These are phyloP conservation scores for Lathyrus sativus DNA, from an alignment of 306 rosid genomes.

Conservation along the genomic window DNA sequence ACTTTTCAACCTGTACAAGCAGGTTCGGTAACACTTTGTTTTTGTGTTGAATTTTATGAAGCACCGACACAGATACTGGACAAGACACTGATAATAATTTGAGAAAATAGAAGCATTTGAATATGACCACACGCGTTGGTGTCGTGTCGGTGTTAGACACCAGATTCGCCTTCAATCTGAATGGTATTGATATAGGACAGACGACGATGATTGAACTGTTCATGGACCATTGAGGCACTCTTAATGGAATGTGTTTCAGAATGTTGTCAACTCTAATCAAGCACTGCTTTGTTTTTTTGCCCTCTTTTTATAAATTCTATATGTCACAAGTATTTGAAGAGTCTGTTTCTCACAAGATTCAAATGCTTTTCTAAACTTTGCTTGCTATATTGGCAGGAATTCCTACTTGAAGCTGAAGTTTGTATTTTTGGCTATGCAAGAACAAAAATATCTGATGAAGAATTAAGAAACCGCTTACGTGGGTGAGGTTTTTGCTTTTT, in stretches of 20 bases:
- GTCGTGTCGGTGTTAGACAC: neutral
- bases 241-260: constrained; percentile 20
- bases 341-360: neutral
- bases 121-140: neutral
- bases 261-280: constrained; percentile 26
- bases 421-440: constrained; percentile 97
- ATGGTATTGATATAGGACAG: constrained; percentile 3
- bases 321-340: neutral
- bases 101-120: neutral
- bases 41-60: constrained; percentile 10
- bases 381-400: constrained; percentile 60
- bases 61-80: neutral
- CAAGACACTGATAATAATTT: neutral
- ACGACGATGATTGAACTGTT: constrained; percentile 8
- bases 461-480: constrained; percentile 73
- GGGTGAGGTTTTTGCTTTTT: constrained; percentile 54
- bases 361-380: constrained; percentile 22
- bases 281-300: neutral
- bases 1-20: constrained; percentile 74
- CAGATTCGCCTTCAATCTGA: neutral
- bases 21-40: constrained; percentile 46
- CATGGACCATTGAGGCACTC: constrained; percentile 11
- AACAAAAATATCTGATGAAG: constrained; percentile 77
- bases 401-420: constrained; percentile 72
- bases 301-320: constrained; percentile 14